phyloP scores from a whole-genome alignment of 371 early-diverging fungal species.

The Mortierella sp. region DNA sequence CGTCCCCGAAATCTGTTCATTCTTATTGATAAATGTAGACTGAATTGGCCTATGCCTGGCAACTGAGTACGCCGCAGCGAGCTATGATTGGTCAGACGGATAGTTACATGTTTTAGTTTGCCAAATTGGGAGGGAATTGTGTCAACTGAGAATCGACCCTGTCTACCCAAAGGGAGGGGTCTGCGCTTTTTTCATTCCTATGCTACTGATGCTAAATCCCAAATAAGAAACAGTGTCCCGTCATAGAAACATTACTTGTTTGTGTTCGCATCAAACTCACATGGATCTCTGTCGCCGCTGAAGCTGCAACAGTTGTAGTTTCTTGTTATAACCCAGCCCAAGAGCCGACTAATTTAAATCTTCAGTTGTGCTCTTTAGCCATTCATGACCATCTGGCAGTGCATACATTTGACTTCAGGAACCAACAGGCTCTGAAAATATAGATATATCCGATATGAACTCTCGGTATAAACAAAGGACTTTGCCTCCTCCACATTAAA shows the following conservation, averaged over 20 bases:
- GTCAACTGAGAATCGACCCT: slow-evolving; percentile 8
- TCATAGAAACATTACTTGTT: too few relatives aligned
- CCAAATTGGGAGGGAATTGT: neutral
- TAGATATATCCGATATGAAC: neutral
- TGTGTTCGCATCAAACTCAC: neutral
- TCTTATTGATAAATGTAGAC: neutral
- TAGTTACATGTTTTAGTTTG: neutral
- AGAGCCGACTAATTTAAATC: neutral
- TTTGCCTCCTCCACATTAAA: too few relatives aligned
- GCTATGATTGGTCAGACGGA: neutral
- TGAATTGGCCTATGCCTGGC: neutral
- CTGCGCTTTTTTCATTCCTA: neutral
- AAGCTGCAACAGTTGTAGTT: too few relatives aligned
- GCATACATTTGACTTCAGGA: neutral
- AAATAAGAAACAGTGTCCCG: neutral
- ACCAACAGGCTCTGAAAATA: neutral
- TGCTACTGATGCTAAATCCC: neutral
- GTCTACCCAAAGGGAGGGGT: neutral
- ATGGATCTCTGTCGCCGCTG: slow-evolving; percentile 1
- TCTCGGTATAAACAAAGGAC: too few relatives aligned
- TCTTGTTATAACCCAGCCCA: neutral
- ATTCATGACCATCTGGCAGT: slow-evolving; percentile 1
- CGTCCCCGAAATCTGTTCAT: too few relatives aligned
- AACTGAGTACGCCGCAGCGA: neutral
- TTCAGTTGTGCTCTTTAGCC: slow-evolving; percentile 1